Percentiles rank a stretch among this genome's conserved stretches.
Conservation (phyloP, 2,329 filamentous ascomycete species). For the Dothistroma pini region DNA sequence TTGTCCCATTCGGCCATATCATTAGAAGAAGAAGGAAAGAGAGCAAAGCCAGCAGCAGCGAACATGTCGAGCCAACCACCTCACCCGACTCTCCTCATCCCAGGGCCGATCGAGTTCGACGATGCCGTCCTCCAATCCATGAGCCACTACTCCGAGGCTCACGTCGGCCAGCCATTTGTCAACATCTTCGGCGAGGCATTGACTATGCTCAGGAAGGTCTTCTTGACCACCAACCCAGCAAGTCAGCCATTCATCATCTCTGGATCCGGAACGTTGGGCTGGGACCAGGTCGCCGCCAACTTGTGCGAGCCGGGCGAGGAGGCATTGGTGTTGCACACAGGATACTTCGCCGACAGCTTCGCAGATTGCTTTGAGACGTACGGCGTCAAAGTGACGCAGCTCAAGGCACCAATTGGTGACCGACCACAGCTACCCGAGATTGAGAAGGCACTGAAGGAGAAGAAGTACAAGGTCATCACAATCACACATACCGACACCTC, state of each 20-base stretch:
- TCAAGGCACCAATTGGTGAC: conserved; percentile 84
- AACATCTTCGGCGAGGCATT: conserved; percentile 87
- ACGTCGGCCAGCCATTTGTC: conserved; percentile 86
- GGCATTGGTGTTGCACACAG: conserved; percentile 87
- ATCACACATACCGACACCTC: conserved; percentile 98
- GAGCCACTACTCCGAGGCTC: conserved; percentile 94
- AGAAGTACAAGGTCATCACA: conserved; percentile 90
- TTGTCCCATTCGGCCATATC: conserved; percentile 26
- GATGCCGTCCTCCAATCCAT: conserved; percentile 94
- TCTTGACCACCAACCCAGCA: conserved; percentile 78
- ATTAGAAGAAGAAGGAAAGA: conserved; percentile 27
- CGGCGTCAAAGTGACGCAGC: conserved; percentile 81
- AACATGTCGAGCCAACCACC: conserved; percentile 58
- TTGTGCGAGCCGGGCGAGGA: conserved; percentile 85
- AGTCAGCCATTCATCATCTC: conserved; percentile 92
- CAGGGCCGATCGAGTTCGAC: conserved; percentile 96
- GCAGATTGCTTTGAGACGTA: conserved; percentile 89
- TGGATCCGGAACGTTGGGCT: conserved; percentile 91
- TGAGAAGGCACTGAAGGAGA: conserved; percentile 81
- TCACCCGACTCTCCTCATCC: conserved; percentile 81
- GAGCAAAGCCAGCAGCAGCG: conserved; percentile 20
- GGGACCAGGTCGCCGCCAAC: conserved; percentile 96
- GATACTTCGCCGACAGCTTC: conserved; percentile 96
- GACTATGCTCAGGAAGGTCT: conserved; percentile 82
- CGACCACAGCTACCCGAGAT: conserved; percentile 83